Evolutionary conservation across 805 yeast species (phyloP), one percentile per base, ranked within the genome.

Genomic region (Candida dajiaensis): DNA sequence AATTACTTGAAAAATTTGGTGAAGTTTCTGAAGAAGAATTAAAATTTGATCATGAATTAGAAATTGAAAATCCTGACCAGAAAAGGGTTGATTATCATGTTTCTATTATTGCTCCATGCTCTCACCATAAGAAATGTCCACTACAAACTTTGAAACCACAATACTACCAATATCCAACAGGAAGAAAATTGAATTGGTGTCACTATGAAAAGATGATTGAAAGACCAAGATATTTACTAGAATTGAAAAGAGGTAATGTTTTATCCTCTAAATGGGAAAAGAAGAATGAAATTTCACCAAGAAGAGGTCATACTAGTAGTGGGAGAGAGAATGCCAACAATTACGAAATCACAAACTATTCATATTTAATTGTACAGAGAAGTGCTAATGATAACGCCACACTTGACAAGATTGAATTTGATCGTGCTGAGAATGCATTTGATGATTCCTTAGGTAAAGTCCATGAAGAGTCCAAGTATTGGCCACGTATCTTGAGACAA

Each of bases 121-220:
- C 92, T 1, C 97, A 94, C 62, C 96, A 89, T 57, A 78, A 82
- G 12, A 75, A 71, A 53, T 90, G 97, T 58, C 97, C 98, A 0
- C 67, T 92, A 45, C 97, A 90, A 63, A 72, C 80, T 28, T 82
- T 84, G 13, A 84, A 84, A 42, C 87, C 95, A 2, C 77, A 77
- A 31, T 79, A 74, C 57, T 86, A 82, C 59, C 67, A 70, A 15
- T 71, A 72, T 29, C 72, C 77, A 35, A 64, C 75, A 21, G 88
- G 87, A 38, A 75, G 74, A 51, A 73, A 80, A 48, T 69, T 85
- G 43, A 77, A 76, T 46, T 88, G 89, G 72, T 89, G 97, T 61
- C 78, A 84, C 41, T 89, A 81, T 61, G 77, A 76, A 44, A 83
- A 85, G 47, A 73, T 77, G 20, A 81, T 90, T 8, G 76, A 77